Base-by-base conservation (phyloP, 2,329 filamentous ascomycete genomes). In the Colletotrichum scovillei region DNA sequence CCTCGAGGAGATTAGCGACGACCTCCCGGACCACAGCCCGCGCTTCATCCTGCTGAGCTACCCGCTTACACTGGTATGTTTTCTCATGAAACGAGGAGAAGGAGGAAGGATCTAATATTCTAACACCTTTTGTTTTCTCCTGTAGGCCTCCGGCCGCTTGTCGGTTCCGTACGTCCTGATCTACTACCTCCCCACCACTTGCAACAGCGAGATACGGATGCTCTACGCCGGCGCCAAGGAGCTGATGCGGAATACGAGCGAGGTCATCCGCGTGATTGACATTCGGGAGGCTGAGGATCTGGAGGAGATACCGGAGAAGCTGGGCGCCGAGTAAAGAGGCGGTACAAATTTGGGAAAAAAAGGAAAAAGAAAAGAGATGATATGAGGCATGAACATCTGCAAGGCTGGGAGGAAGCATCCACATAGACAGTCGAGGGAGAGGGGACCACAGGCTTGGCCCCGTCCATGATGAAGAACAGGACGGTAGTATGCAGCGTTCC, bases 141-240 rank as follows among this genome's bases (percentile, higher is more conserved):
- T 30, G n/a, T 76, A 97, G 94, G 87, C 92, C 57, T 95, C 94
- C 65, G 97, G 97, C 69, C 92, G 97, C 32, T 83, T 95, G 56
- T 93, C 94, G 5, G 95, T 98, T 3, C 97, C 97, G 11, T 99
- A 99, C 82, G 95, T 98, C 59, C 90, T 98, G 81, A 86, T 99
- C 26, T 98, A 97, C 87, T 98, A 98, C 85, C 91, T 98, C 26
- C 97, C 97, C 8, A 93, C 92, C 64, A 98, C 96, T 62, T 97
- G 94, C 85, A 98, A 97, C 82, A 91, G 89, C 77, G 94, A 95
- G 80, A 87, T 93, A 80, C 91, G 94, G 77, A 98, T 98, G 97
- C 86, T 97, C 81, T 99, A 98, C 82, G 97, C 97, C 35, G 94
- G 95, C 52, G 97, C 97, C 56, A 98, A 98, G 84, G 97, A 99